phyloP scores from a whole-genome alignment of 2,329 filamentous ascomycete species.

The Cytospora paraplurivora region DNA sequence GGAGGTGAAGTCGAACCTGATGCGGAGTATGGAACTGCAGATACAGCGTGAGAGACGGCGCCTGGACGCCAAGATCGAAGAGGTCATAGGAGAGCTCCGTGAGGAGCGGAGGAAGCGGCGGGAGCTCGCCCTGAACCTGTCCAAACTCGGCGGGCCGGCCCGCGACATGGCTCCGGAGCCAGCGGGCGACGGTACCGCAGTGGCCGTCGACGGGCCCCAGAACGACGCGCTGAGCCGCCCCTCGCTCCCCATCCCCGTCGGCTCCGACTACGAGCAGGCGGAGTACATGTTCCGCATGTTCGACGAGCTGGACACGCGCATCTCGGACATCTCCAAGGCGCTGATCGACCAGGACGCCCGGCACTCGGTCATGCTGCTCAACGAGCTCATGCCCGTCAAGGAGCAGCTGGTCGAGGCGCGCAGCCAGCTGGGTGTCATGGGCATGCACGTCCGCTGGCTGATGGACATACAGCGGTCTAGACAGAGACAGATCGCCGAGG shows the following conservation, averaged over 20 bases:
- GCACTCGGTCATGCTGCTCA: constrained; percentile 63
- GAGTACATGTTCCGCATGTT: constrained; percentile 49
- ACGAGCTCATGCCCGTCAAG: constrained; percentile 62
- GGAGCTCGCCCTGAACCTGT: constrained; percentile 7
- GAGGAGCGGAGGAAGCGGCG: constrained; percentile 13
- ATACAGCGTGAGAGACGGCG: constrained; percentile 18
- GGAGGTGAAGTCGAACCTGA: constrained; percentile 5
- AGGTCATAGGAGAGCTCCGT: constrained; percentile 2
- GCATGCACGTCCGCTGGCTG: constrained; percentile 62
- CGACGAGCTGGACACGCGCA: constrained; percentile 55
- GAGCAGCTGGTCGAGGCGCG: constrained; percentile 63
- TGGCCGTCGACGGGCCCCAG: background rate
- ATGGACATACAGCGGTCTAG: constrained; percentile 45
- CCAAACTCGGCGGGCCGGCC: background rate
- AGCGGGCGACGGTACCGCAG: too few species aligned
- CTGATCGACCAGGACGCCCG: constrained; percentile 61
- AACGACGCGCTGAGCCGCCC: background rate
- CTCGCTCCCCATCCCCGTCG: constrained; percentile 3
- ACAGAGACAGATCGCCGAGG: constrained; percentile 56
- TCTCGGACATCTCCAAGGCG: constrained; percentile 59
- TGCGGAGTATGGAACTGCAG: constrained; percentile 8
- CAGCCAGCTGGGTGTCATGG: constrained; percentile 58
- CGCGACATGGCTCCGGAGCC: constrained; percentile 1
- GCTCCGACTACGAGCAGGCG: constrained; percentile 33
- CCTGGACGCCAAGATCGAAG: constrained; percentile 3